These are phyloP conservation scores for Mucor circinelloides DNA, from an alignment of 371 early-diverging fungal genomes.

Conservation along the genomic window DNA sequence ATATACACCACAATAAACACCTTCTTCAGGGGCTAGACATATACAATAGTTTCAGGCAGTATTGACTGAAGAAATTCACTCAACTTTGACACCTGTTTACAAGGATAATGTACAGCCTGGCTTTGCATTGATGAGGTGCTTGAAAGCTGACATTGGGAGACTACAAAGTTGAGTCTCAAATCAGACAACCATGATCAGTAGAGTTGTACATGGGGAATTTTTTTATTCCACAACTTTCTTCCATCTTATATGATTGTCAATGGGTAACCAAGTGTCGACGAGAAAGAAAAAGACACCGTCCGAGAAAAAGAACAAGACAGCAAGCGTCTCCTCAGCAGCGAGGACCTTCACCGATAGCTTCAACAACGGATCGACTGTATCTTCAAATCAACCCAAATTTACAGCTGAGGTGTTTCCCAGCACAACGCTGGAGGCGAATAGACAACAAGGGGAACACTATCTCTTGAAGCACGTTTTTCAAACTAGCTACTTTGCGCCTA, in stretches of 20 bases:
- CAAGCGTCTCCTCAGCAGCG: background rate
- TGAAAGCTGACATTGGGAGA: no score
- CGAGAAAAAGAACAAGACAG: background rate
- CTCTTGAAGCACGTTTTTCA: constrained; percentile 43
- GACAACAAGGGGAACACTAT: constrained; percentile 32
- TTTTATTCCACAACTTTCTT: background rate
- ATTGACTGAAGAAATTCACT: no score
- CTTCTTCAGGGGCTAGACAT: no score
- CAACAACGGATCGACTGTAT: background rate
- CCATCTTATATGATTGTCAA: background rate
- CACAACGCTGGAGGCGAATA: constrained; percentile 23
- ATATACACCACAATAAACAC: no score
- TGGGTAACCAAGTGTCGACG: background rate
- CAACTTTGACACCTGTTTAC: no score
- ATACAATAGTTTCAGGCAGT: no score
- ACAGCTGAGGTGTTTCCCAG: constrained; percentile 15
- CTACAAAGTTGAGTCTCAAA: background rate
- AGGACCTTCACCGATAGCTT: constrained; percentile 4
- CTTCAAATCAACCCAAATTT: constrained; percentile 11
- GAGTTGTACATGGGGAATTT: background rate
- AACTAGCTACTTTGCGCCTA: constrained; percentile 36
- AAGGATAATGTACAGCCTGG: no score
- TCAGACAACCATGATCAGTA: background rate
- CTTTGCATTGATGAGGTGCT: no score
- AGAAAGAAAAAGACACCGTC: background rate